These are phyloP conservation scores for Anthracocystis setariae DNA, from an alignment of 1,284 basidiomycete genomes.

Conservation along the genomic window DNA sequence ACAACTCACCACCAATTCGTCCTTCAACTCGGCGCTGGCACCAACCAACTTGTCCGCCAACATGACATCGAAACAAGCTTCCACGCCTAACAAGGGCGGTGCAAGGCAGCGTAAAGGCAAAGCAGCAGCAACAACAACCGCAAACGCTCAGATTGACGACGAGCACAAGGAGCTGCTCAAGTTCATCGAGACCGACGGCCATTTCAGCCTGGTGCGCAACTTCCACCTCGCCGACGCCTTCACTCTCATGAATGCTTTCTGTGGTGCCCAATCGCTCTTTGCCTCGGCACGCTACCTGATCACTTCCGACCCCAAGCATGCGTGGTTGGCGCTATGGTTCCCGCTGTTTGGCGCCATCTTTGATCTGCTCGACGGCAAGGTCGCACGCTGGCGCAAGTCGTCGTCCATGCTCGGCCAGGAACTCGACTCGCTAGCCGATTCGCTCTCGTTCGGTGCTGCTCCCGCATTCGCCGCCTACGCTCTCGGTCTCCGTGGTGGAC, in stretches of 20 bases:
- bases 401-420: slow-evolving; percentile 98
- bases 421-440: slow-evolving; percentile 93
- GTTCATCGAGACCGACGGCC: slow-evolving; percentile 66
- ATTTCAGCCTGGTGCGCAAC: slow-evolving; percentile 74
- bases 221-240: slow-evolving; percentile 97
- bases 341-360: slow-evolving; percentile 97
- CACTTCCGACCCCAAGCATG: slow-evolving; percentile 76
- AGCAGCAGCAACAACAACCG: neutral
- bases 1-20: slow-evolving; percentile 27
- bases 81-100: slow-evolving; percentile 3
- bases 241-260: slow-evolving; percentile 99
- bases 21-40: slow-evolving; percentile 31
- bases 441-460: slow-evolving; percentile 98
- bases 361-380: slow-evolving; percentile 97
- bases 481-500: slow-evolving; percentile 85
- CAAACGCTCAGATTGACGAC: neutral
- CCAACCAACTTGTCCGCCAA: slow-evolving; percentile 43
- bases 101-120: slow-evolving; percentile 36
- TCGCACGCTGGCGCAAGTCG: slow-evolving; percentile 94
- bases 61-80: slow-evolving; percentile 47
- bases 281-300: slow-evolving; percentile 88
- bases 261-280: slow-evolving; percentile 94
- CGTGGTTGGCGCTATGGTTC: slow-evolving; percentile 79
- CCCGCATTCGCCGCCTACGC: slow-evolving; percentile 91
- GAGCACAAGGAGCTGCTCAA: slow-evolving; percentile 47